Base-by-base conservation (phyloP, 2,329 filamentous ascomycete genomes). In the Nakataea oryzae region DNA sequence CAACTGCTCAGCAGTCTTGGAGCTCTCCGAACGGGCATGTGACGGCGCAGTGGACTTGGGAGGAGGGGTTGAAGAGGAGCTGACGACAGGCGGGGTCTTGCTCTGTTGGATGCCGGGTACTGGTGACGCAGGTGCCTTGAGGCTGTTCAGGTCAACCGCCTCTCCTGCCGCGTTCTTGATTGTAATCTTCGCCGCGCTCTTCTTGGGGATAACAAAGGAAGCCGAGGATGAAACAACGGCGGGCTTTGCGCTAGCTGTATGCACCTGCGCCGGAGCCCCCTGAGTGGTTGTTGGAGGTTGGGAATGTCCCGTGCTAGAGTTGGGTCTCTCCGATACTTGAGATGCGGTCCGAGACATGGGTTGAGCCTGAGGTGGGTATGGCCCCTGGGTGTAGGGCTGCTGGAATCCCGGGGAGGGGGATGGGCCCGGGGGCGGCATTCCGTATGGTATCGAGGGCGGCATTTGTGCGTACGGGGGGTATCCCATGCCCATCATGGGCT, bases 131-230 rank as follows among this genome's bases (percentile, higher is more conserved):
- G 84, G 83, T 0, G 82, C 74, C 72, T 85, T 85, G 65, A 83
- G 76, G 62, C 76, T 84, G 72, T 78, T 90, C 77, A 80, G 83
- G 68, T 91, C 86, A 14, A 97, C 79, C 32, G 86, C 84, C 71
- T 95, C 91, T 65, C 91, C 93, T 62, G 87, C 83, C 32, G 88
- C 83, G 70, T 91, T 90, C 80, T 91, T 96, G 79, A 97, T 96
- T 59, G 86, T 81, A 66, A 97, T 89, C 1, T 88, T 86, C 59
- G 86, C 86, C 58, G 85, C 86, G 74, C 85, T 91, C 79, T 88
- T 90, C 72, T 79, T 80, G 26, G 77, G 78, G 69, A 80, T 84
- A 72, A 77, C 72, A 63, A 83, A 82, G 63, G 73, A 75, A 54
- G 74, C 75, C 17, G 76, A 74, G 30, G 59, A 60, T 50, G 75